Base-by-base conservation (phyloP, 495 filamentous ascomycete genomes). In the Penicillium manginii region DNA sequence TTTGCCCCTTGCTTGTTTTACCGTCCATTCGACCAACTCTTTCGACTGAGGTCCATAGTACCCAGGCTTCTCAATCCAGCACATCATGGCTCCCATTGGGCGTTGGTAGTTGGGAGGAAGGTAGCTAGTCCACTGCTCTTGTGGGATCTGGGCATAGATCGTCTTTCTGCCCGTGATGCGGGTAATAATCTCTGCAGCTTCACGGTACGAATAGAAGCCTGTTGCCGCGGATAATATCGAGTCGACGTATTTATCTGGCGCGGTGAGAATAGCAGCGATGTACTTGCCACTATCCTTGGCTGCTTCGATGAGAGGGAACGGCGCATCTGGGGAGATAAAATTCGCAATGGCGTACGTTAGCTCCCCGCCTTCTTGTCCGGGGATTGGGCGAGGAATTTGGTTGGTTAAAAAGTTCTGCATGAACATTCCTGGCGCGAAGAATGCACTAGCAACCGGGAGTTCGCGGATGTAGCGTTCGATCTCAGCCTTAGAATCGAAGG, bases 201-300 rank as follows among this genome's bases (percentile, higher is more conserved):
- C 73, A 18, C 71, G 67, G 0, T 67, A 60, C 31, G 49, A 70
- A 35, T 79, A 81, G 14, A 78, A 42, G 15, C 43, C 66, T 2
- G 63, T 67, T 0, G 81, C 77, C 3, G 74, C 74, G 35, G 47
- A 69, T 50, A 86, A 67, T 4, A 62, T 73, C 61, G 73, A 77
- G 15, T 80, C 81, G 21, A 71, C 71, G 60, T 77, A 86, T 61
- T 78, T 77, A 3, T 78, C 77, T 1, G 77, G 79, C n/a, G 80
- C 69, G 9, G 74, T 74, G 1, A 86, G 68, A 12, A 83, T 80
- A 14, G 83, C 75, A 9, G 75, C 79, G 15, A 84, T 70, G 58
- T 76, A 84, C 57, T 83, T 83, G 0, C 81, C 84, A 3, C 72
- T 74, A 60, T 85, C 81, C 9, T 63, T 71, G 5, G 57, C 67